Evolutionary conservation across 2,329 filamentous ascomycete species (phyloP).

Genomic region (Apiospora aurea): DNA sequence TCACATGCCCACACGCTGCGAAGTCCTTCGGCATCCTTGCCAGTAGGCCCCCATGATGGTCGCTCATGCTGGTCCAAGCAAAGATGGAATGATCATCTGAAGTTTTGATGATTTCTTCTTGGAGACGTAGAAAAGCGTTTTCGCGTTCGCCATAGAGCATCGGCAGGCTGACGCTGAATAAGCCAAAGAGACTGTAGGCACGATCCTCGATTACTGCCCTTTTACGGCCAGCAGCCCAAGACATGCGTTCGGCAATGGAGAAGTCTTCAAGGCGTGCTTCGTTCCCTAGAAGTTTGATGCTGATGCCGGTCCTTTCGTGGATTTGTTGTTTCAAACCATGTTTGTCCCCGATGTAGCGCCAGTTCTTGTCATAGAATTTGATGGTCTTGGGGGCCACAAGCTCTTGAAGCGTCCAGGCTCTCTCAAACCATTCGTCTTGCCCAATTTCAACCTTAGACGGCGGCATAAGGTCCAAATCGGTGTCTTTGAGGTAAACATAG

Average conservation of each 20-base stretch:
- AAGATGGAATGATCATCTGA: slow-evolving; percentile 22
- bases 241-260: slow-evolving; percentile 23
- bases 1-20: not conserved
- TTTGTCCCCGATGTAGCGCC: slow-evolving; percentile 30
- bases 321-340: slow-evolving; percentile 21
- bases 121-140: slow-evolving; percentile 30
- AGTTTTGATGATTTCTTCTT: slow-evolving; percentile 30
- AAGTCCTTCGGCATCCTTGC: not conserved
- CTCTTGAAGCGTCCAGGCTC: slow-evolving; percentile 33
- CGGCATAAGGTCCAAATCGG: slow-evolving; percentile 12
- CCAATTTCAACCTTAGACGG: not conserved
- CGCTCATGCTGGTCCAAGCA: not conserved
- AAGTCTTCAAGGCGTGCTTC: not conserved
- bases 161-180: slow-evolving; percentile 30
- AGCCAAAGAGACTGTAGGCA: slow-evolving; percentile 31
- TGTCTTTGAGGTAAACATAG: slow-evolving; percentile 31
- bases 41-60: not conserved
- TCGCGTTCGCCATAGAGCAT: slow-evolving; percentile 30
- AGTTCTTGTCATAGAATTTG: slow-evolving; percentile 31
- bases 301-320: slow-evolving; percentile 29
- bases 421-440: slow-evolving; percentile 23
- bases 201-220: slow-evolving; percentile 29
- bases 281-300: not conserved
- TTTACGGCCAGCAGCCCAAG: slow-evolving; percentile 28
- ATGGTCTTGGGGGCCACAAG: slow-evolving; percentile 30